Evolutionary conservation across 2,329 filamentous ascomycete species (phyloP).

Genomic region (Trichoderma koningiopsis): DNA sequence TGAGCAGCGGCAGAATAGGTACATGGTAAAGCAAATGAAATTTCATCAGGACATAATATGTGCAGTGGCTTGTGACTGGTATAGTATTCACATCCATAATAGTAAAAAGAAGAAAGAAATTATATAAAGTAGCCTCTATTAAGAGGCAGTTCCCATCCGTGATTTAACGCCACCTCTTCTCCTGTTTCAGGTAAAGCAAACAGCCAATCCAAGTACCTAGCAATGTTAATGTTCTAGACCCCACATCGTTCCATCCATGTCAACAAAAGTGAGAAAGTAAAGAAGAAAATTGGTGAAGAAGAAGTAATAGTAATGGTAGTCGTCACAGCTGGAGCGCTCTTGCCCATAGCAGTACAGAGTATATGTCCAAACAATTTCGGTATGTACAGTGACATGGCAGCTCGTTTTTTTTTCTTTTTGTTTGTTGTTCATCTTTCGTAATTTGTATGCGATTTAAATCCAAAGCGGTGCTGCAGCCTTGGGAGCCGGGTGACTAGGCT

Average conservation of each 20-base stretch:
- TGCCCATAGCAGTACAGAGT: slow-evolving; percentile 1
- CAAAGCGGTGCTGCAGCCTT: slow-evolving; percentile 46
- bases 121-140: slow-evolving; percentile 19
- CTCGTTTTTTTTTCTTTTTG: not conserved
- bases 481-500: slow-evolving; percentile 37
- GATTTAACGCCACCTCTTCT: slow-evolving; percentile 20
- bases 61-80: slow-evolving; percentile 5
- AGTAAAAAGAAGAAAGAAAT: slow-evolving; percentile 24
- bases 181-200: slow-evolving; percentile 23
- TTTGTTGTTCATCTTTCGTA: not conserved
- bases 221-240: slow-evolving; percentile 15
- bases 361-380: slow-evolving; percentile 12
- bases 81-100: slow-evolving; percentile 36
- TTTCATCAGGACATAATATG: slow-evolving; percentile 6
- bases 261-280: slow-evolving; percentile 4
- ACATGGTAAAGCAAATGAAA: not conserved
- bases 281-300: not conserved
- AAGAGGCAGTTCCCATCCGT: slow-evolving; percentile 9
- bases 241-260: slow-evolving; percentile 18
- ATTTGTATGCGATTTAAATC: slow-evolving; percentile 45
- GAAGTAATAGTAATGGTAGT: not conserved
- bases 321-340: not conserved
- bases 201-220: slow-evolving; percentile 23
- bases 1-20: too few relatives aligned
- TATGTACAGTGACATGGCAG: slow-evolving; percentile 13